These are phyloP conservation scores for Blastobotrys robertii DNA, from an alignment of 805 yeast species.

Conservation along the genomic window DNA sequence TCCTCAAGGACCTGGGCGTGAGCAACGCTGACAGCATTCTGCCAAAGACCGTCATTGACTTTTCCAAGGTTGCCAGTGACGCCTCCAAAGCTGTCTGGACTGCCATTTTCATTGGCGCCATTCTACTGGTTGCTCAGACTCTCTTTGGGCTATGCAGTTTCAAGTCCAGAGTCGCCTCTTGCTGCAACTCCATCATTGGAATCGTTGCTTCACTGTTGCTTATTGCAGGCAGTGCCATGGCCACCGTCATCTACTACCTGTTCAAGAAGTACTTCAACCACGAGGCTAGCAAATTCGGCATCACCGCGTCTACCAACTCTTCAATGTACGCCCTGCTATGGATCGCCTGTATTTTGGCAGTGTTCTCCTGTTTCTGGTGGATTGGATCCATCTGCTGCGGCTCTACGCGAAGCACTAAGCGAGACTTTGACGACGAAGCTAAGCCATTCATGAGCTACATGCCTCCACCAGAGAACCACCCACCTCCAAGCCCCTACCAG, in stretches of 20 bases:
- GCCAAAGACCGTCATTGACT: conserved; percentile 44
- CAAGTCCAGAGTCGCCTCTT: conserved; percentile 37
- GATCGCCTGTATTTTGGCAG: conserved; percentile 46
- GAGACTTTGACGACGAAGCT: conserved; percentile 17
- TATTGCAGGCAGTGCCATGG: conserved; percentile 41
- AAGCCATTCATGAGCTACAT: conserved; percentile 24
- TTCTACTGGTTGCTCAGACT: conserved; percentile 27
- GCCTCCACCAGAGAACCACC: conserved; percentile 4
- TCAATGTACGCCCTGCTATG: conserved; percentile 51
- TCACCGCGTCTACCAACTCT: conserved; percentile 40
- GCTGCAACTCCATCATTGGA: conserved; percentile 38
- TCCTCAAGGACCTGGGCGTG: conserved; percentile 22
- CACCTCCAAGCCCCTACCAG: neutral
- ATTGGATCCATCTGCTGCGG: conserved; percentile 37
- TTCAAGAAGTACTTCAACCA: conserved; percentile 45
- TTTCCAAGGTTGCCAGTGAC: conserved; percentile 35
- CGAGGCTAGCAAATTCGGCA: conserved; percentile 40
- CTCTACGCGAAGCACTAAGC: conserved; percentile 20
- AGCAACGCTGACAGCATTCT: conserved; percentile 30
- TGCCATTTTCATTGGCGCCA: conserved; percentile 41
- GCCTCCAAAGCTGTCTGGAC: conserved; percentile 52
- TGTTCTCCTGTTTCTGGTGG: conserved; percentile 36
- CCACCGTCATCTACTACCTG: conserved; percentile 52
- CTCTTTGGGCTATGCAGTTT: conserved; percentile 36
- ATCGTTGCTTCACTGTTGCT: conserved; percentile 25